Evolutionary conservation across 2,329 filamentous ascomycete species (phyloP), one percentile per base, ranked within the genome.

Genomic region (Paecilomyces sp.): DNA sequence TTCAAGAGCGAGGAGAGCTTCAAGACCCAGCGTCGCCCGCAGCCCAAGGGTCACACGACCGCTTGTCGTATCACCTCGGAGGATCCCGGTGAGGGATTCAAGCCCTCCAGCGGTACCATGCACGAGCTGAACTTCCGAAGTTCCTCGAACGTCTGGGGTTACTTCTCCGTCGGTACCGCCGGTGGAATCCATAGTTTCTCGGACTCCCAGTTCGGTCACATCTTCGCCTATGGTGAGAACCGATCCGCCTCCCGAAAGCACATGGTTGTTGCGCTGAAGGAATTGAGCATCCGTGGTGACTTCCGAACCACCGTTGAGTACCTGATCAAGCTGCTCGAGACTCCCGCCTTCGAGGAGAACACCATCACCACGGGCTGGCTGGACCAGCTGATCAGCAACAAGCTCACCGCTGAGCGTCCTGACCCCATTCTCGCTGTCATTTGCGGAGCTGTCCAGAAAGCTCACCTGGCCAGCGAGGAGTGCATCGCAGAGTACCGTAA

Each of bases 181-280:
- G 93, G 92, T 80, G 92, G 92, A 77, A 99, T 99, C 66, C 94
- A 99, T 85, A 97, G 91, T 77, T 99, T 96, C 84, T 97, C 94
- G 7, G 94, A 99, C 81, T 95, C 90, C 71, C 94, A 99, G 74
- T 99, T 99, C 69, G 94, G 94, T 79, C 94, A 99, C 79, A 99
- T 99, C 68, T 99, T 99, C 77, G 95, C 94, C 57, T 99, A 97
- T 69, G 94, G 94, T 62, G 94, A 99, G 83, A 99, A 95, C 81
- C 88, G 94, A 75, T 89, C 92, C 56, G 92, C 94, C 28, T 99
- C 94, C 28, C 83, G 94, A 66, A 99, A 99, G 78, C 95, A 99
- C 82, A 99, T 99, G 94, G 92, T 99, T 67, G 90, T 99, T 67
- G 94, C 94, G 15, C 80, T 99, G 73, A 99, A 99, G 83, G 94